Conservation (phyloP, 1,139 yeast species). For the Yamadazyma triangularis region DNA sequence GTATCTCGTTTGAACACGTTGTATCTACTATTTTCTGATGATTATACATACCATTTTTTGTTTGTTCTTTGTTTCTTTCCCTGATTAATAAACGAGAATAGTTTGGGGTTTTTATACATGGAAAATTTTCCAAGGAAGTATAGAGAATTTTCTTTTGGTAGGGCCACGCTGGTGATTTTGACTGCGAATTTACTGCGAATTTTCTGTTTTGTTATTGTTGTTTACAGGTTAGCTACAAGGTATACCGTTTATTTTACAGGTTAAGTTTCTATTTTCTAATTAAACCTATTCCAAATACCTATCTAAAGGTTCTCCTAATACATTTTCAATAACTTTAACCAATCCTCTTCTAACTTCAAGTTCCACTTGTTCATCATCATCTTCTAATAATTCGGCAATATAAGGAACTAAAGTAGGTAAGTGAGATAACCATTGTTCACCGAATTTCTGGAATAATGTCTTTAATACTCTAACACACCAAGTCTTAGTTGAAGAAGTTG, state of each 20-base stretch:
- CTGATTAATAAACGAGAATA: too few relatives aligned
- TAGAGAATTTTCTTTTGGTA: constrained; percentile 11
- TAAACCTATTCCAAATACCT: constrained; percentile 67
- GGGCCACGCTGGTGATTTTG: too few relatives aligned
- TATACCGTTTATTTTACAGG: too few relatives aligned
- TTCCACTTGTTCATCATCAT: constrained; percentile 92
- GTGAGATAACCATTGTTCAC: constrained; percentile 89
- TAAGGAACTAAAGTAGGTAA: constrained; percentile 94
- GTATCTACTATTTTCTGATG: background rate
- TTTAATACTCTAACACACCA: constrained; percentile 83
- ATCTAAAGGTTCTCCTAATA: constrained; percentile 91
- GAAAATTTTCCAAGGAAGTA: constrained; percentile 6
- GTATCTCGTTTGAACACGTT: constrained; percentile 7
- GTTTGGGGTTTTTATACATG: too few relatives aligned
- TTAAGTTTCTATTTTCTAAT: too few relatives aligned
- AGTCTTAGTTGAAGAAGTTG: constrained; percentile 47
- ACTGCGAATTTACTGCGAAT: too few relatives aligned
- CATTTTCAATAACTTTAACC: constrained; percentile 86
- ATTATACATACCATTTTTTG: constrained; percentile 15
- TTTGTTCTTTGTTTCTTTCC: too few relatives aligned
- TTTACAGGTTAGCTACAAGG: too few relatives aligned
- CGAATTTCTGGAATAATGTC: constrained; percentile 81
- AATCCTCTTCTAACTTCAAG: constrained; percentile 88
- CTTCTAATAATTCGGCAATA: constrained; percentile 92
- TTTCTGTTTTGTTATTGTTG: too few relatives aligned